Evolutionary conservation across 495 filamentous ascomycete species (phyloP), one percentile per base, ranked within the genome.

Genomic region (Polyplosphaeria fusca): DNA sequence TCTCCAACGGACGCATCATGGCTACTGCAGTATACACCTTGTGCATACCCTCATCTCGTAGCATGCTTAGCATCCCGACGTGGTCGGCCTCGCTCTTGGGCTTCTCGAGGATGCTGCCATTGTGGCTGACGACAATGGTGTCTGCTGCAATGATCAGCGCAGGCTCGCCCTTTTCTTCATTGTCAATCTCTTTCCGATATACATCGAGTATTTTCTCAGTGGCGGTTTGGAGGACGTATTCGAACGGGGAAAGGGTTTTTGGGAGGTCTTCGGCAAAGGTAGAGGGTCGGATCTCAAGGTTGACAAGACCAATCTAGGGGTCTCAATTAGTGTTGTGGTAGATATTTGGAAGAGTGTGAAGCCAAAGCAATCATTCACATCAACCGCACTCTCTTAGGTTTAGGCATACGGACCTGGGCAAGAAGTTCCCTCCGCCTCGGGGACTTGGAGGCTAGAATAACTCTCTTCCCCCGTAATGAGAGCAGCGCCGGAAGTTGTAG

Each of bases 151-250:
- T 79, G 32, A 98, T 87, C 0, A 98, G 75, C 9, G 80, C 87
- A 0, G 90, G 92, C 58, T 96, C 93, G 46, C 81, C 81, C 48
- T 72, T 73, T 16, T 60, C 64, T 18, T 73, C 67, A 51, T 84
- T 83, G 52, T 83, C 70, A 44, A 91, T 74, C 37, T 85, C 82
- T 14, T 76, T 70, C 13, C 73, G 66, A 77, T 98, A 98, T 5
- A 97, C 89, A 22, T 82, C 76, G 18, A 85, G 76, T 25, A 84
- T 84, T 69, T 97, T 98, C 62, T 85, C 81, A 2, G 78, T 81
- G 1, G 93, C 94, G 13, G 94, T 98, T 26, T 82, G 80, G 0
- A 91, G 78, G 4, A 96, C 93, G 76, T 98, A 98, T 67, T 91
- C 88, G 68, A 90, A 89, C 0, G 93, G 87, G 0, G 81, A 77